A percentile compares a stretch with the other conserved stretches of the same genome.
phyloP scores from a whole-genome alignment of 768 basidiomycete genomes.

The Gautieria morchelliformis region DNA sequence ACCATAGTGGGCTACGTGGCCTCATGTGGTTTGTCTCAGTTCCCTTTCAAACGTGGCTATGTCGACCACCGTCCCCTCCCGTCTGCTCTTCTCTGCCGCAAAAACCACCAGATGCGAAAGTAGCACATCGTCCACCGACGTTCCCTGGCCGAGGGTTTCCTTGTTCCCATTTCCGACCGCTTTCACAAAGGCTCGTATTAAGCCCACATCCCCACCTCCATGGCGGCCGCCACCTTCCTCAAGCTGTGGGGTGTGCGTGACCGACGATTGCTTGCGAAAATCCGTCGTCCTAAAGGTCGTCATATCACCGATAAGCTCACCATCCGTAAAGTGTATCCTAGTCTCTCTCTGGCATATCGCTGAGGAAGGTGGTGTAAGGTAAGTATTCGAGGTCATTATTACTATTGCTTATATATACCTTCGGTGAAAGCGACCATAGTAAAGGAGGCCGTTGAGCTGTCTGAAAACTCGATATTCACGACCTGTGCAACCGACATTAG shows the following conservation, averaged over 20 bases:
- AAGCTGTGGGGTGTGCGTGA: slow-evolving; percentile 36
- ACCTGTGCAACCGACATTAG: slow-evolving; percentile 32
- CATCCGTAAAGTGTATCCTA: slow-evolving; percentile 75
- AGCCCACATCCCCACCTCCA: slow-evolving; percentile 74
- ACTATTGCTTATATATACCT: not conserved
- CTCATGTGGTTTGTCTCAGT: not conserved
- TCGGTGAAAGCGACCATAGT: slow-evolving; percentile 82
- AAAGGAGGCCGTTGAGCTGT: slow-evolving; percentile 73
- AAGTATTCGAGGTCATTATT: not conserved
- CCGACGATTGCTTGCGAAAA: slow-evolving; percentile 38
- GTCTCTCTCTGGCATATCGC: slow-evolving; percentile 76
- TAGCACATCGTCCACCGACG: slow-evolving; percentile 57
- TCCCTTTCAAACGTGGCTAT: slow-evolving; percentile 54
- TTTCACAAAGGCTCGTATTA: slow-evolving; percentile 66
- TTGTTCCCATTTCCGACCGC: slow-evolving; percentile 63
- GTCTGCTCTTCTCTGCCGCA: slow-evolving; percentile 74
- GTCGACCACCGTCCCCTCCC: slow-evolving; percentile 59
- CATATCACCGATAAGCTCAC: slow-evolving; percentile 81
- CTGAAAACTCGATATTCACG: slow-evolving; percentile 80
- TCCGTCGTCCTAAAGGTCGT: slow-evolving; percentile 57
- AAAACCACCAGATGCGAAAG: slow-evolving; percentile 79
- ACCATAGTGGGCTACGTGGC: too few species aligned
- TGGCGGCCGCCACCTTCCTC: slow-evolving; percentile 58
- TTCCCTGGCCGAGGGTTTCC: slow-evolving; percentile 42
- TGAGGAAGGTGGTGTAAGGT: slow-evolving; percentile 12